Base-by-base conservation (phyloP, 2,329 filamentous ascomycete species). In the Aspergillus fructus region DNA sequence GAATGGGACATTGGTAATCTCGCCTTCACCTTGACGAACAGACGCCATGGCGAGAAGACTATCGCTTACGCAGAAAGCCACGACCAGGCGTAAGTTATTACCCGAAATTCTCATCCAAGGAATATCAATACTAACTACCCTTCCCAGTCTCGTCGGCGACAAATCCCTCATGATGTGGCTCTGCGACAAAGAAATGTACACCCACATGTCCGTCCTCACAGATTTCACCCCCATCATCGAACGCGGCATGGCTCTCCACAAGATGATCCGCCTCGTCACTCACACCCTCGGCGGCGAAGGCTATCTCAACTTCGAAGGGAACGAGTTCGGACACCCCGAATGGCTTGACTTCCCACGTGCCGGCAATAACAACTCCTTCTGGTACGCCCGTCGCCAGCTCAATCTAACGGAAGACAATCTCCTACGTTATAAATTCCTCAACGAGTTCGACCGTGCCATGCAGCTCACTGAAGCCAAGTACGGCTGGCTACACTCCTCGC, bases 151-250 rank as follows among this genome's bases (percentile, higher is more conserved):
- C 47, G 94, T 99, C 34, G 94, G 94, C 42, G 94, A 99, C 79
- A 99, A 99, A 78, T 89, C 91, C 0, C 81, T 99, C 46, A 91
- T 99, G 83, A 96, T 99, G 89, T 96, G 96, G 84, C 88, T 99
- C 48, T 97, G 93, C 74, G 94, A 99, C 73, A 93, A 93, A 17
- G 88, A 99, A 73, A 85, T 99, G 82, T 99, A 99, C 79, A 97
- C 93, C 24, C 88, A 99, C 80, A 99, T 99, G 94, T 97, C 94
- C 0, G 83, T 79, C 0, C 77, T 97, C 23, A 87, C 89, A 0
- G 87, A 89, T n/a, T 79, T 96, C 64, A 99, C 94, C 0, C 86
- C 91, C 0, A 82, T 91, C 62, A 96, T 99, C 71, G 89, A 96
- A 68, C 88, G 94, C 49, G 94, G 94, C 54, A 89, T 99, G 80